These are phyloP conservation scores for Hanseniaspora gamundiae DNA, from an alignment of 1,139 yeast genomes.

Conservation along the genomic window DNA sequence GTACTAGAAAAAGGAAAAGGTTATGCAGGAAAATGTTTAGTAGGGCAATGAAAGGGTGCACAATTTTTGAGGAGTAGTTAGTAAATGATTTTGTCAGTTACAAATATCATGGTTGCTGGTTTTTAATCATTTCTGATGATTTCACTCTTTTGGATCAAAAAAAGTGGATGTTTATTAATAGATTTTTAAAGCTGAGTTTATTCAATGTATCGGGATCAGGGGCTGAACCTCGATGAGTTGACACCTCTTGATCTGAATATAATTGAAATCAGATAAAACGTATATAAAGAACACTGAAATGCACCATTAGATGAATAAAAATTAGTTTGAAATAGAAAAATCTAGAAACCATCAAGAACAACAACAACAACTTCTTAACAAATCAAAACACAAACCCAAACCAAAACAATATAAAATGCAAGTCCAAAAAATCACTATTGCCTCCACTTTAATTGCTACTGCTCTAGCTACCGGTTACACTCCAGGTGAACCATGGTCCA, in stretches of 20 bases:
- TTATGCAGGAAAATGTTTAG: too few relatives aligned
- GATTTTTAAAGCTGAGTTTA: not conserved
- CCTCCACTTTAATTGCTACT: constrained; percentile 20
- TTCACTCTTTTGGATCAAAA: too few relatives aligned
- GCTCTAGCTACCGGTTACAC: constrained; percentile 22
- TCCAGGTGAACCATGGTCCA: constrained; percentile 25
- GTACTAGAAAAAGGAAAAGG: too few relatives aligned
- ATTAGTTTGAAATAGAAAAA: not conserved
- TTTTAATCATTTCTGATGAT: too few relatives aligned
- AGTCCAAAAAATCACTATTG: constrained; percentile 17
- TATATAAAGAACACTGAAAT: too few relatives aligned
- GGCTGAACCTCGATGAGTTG: too few relatives aligned
- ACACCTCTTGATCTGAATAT: too few relatives aligned
- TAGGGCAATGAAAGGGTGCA: not conserved
- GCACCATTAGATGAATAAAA: too few relatives aligned
- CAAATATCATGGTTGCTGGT: not conserved
- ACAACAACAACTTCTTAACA: not conserved
- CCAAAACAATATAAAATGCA: constrained; percentile 15
- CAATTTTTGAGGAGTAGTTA: too few relatives aligned
- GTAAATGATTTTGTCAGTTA: not conserved
- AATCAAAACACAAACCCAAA: not conserved
- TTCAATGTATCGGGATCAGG: too few relatives aligned
- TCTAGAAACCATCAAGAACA: not conserved
- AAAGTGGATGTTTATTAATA: not conserved
- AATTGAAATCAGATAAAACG: too few relatives aligned